Percentiles rank a stretch among this genome's conserved stretches.
Conservation (phyloP, 257 asterid species). For the Fraxinus americana region DNA sequence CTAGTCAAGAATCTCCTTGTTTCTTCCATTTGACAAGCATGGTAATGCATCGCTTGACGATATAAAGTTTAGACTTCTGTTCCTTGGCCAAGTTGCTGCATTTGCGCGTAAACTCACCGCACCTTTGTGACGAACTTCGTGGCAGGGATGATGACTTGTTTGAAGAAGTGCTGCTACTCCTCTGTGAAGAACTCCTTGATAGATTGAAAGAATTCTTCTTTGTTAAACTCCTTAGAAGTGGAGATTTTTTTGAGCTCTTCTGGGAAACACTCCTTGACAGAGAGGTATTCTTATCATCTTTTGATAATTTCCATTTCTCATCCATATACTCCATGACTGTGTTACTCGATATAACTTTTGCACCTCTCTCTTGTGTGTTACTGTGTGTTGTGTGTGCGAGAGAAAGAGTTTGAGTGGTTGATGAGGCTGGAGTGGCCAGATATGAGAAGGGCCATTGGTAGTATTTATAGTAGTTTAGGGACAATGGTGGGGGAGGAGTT, state of each 20-base stretch:
- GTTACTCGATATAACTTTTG: background rate
- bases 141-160: slow-evolving; percentile 42
- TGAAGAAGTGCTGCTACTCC: slow-evolving; percentile 24
- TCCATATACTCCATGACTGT: slow-evolving; percentile 69
- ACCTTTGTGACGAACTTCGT: slow-evolving; percentile 54
- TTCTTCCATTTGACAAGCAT: slow-evolving; percentile 83
- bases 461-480: slow-evolving; percentile 48
- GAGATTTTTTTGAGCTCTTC: slow-evolving; percentile 41
- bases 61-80: slow-evolving; percentile 78
- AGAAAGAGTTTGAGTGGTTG: too few relatives aligned
- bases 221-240: slow-evolving; percentile 32
- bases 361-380: background rate
- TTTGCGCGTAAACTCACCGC: slow-evolving; percentile 59
- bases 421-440: background rate
- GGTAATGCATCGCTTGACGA: slow-evolving; percentile 73
- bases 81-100: slow-evolving; percentile 79
- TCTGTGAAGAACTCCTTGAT: slow-evolving; percentile 59
- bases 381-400: slow-evolving; percentile 10
- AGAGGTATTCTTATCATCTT: slow-evolving; percentile 47
- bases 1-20: slow-evolving; percentile 61
- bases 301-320: slow-evolving; percentile 62
- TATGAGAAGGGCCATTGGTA: slow-evolving; percentile 34
- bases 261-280: slow-evolving; percentile 58
- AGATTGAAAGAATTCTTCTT: slow-evolving; percentile 51
- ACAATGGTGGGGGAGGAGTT: slow-evolving; percentile 27